Evolutionary conservation across 306 rosid genomes (phyloP).

Genomic region (Rosa persica): DNA sequence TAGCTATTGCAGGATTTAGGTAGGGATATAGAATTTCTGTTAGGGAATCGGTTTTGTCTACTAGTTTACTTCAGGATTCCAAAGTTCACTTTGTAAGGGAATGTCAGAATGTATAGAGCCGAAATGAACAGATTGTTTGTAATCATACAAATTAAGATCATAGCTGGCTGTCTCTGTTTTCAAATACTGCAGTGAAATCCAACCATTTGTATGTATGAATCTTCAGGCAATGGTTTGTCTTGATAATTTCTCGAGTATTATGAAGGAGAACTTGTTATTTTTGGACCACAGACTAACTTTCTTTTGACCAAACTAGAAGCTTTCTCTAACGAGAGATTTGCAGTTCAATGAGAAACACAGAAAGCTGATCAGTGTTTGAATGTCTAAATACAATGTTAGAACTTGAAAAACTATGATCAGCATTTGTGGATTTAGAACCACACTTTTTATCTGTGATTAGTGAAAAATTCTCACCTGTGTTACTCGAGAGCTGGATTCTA

Average conservation of each 20-base stretch:
- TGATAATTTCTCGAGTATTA: not conserved
- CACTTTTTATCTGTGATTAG: not conserved
- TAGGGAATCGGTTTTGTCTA: constrained; percentile 16
- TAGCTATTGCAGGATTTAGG: constrained; percentile 8
- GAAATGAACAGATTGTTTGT: not conserved
- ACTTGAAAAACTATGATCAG: not conserved
- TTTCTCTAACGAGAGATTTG: too few species aligned
- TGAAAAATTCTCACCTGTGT: not conserved
- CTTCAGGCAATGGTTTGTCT: not conserved
- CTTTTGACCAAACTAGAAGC: too few species aligned
- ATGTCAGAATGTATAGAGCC: not conserved
- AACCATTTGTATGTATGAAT: not conserved
- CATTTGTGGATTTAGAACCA: not conserved
- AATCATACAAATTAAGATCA: not conserved
- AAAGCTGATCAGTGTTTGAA: too few species aligned
- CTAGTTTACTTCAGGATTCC: constrained; percentile 4
- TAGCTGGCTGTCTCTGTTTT: not conserved
- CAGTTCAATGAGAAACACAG: too few species aligned
- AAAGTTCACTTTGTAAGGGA: constrained; percentile 1
- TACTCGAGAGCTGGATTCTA: not conserved
- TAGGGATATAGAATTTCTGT: constrained; percentile 14
- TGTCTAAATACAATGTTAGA: not conserved
- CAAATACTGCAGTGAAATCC: not conserved
- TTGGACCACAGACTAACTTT: too few species aligned
- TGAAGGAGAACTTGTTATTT: too few species aligned